Base-by-base conservation (phyloP, 2,329 filamentous ascomycete species). In the Onygenales sp. region DNA sequence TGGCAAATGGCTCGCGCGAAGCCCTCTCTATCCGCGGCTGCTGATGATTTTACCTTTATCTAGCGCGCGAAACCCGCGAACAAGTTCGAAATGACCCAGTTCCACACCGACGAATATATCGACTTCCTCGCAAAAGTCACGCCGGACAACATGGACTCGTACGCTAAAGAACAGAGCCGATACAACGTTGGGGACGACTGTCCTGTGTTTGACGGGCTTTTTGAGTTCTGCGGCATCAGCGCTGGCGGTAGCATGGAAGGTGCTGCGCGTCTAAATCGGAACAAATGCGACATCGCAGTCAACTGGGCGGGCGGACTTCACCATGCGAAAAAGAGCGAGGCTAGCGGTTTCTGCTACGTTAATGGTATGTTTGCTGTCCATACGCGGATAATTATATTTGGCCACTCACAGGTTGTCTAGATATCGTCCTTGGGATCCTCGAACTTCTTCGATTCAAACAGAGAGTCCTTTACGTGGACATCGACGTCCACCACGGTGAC, bases 221-320 rank as follows among this genome's bases (percentile, higher is more conserved):
- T 86, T 57, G 83, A 86, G 63, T 86, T 85, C 65, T 86, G 83
- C 61, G 82, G 81, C 14, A 86, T 86, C 64, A 85, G 82, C 59
- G 83, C 83, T 8, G 83, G 83, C 53, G 83, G 83, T 37, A 84
- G 79, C 57, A 86, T 86, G 83, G 83, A 86, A 66, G 83, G 83
- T 51, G 83, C 83, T 8, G 83, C 83, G n/a, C 75, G 82, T 51
- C 68, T 86, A 60, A 86, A 85, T 61, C 72, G 83, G 53, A 80
- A 80, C 47, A 86, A 86, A 64, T 86, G 83, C 63, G 83, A 86
- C 60, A 78, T 86, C 55, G 81, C 82, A 9, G 66, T 75, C 53
- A 94, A 95, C 62, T 98, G 93, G 93, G 92, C 91, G 31, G 93
- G 93, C 53, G 93, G 93, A 43, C 81, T 98, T 42, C 93, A 98